Evolutionary conservation across 1,139 yeast genomes (phyloP).

Genomic region (Pichia sp.): DNA sequence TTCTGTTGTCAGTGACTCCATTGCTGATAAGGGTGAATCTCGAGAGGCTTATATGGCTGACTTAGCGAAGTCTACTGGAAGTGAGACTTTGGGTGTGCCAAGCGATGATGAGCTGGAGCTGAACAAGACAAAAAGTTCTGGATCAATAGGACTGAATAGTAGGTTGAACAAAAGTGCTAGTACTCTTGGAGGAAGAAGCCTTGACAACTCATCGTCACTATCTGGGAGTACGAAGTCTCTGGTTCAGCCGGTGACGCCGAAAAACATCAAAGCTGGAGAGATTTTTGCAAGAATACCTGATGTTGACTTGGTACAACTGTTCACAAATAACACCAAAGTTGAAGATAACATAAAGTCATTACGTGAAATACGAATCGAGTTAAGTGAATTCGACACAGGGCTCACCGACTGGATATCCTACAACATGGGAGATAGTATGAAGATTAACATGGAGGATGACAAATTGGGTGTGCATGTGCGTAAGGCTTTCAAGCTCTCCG

Average conservation of each 20-base stretch:
- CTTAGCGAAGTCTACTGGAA: not conserved
- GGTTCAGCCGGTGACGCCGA: not conserved
- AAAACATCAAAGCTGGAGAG: not conserved
- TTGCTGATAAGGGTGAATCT: not conserved
- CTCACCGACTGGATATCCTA: conserved; percentile 13
- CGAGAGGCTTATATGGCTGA: not conserved
- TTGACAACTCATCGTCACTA: not conserved
- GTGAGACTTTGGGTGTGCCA: not conserved
- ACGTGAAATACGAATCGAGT: conserved; percentile 6
- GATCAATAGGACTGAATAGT: not conserved
- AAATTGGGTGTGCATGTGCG: conserved; percentile 12
- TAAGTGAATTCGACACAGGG: conserved; percentile 11
- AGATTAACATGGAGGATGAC: conserved; percentile 13
- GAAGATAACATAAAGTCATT: conserved; percentile 7
- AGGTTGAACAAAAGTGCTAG: not conserved
- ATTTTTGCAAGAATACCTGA: conserved; percentile 9
- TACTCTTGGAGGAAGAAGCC: not conserved
- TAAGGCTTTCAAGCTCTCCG: conserved; percentile 8
- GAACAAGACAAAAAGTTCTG: not conserved
- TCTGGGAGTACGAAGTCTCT: conserved; percentile 3
- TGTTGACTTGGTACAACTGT: conserved; percentile 9
- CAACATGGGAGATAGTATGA: conserved; percentile 14
- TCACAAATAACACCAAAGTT: conserved; percentile 4
- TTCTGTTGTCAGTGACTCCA: not conserved
- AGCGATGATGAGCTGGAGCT: conserved; percentile 1